Evolutionary conservation across 2,329 filamentous ascomycete genomes (phyloP), one percentile per base, ranked within the genome.

Genomic region (Calonectria montana): DNA sequence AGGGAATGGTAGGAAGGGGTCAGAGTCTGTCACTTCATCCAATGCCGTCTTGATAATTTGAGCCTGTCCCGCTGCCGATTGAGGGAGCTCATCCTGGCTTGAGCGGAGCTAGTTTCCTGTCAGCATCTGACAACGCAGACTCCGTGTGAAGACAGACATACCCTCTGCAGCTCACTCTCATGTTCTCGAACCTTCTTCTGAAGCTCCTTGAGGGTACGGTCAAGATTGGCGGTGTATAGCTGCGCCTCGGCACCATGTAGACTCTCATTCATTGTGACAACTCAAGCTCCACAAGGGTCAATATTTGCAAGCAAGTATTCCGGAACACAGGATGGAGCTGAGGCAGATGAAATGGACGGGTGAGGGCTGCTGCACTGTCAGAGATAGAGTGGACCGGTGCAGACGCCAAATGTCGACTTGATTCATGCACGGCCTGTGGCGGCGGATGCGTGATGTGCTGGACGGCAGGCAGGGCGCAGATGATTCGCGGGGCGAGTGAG

Each of bases 131-230:
- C 13, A n/a, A n/a, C 10, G 21, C 31, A 29, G 5, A 16, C 7
- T 35, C 27, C 6, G 15, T 4, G 21, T 35, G 37, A 67, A 27
- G 16, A 21, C 18, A 9, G 18, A 53, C 75, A 57, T 76, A 89
- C 88, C 81, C 85, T 85, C 69, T 84, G 81, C 21, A 92, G 81
- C 65, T 86, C 83, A 65, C 82, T 81, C 78, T 91, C 87, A 72
- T 90, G 87, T 77, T 91, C 87, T 67, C 84, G 84, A 35, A 92
- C 86, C 76, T 86, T 86, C 18, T 83, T 84, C 80, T 93, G 91
- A 1, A 96, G 88, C 79, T 93, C 91, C 73, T 87, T 88, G 53
- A 96, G 79, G 2, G 94, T 94, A 66, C 89, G 88, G 69, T 94
- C 90, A 53, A 96, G 84, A 77, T 88, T 90, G 48, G 86, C 73